Base-by-base conservation (phyloP, 139 green algal genomes). In the Coelastrella sp. region DNA sequence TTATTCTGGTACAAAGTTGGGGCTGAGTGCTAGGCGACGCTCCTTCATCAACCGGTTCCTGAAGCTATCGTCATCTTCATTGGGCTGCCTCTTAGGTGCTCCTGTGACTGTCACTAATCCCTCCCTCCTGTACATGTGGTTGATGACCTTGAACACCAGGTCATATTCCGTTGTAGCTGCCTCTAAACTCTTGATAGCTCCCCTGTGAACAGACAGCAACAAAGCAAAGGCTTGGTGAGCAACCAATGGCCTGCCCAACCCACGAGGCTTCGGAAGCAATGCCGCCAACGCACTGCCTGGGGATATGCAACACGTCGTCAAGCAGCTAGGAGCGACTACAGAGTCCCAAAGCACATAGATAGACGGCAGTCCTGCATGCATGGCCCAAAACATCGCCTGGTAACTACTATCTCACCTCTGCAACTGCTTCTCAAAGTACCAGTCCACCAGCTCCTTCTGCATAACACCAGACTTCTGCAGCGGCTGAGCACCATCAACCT, bases 361-460 rank as follows among this genome's bases (percentile, higher is more conserved):
- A 47, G 1, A 47, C 32, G 32, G 32, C 32, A 47, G 32, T 47
- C 32, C 32, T 47, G 32, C 32, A 47, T 47, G 32, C 32, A 47
- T 47, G 32, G 32, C 32, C 32, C 32, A 47, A 47, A 47, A 47
- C 32, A 47, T 47, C 32, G 32, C 32, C 32, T 47, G 32, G 32
- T 71, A 13, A 71, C 61, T 19, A 77, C 17, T 16, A 32, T 11
- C 83, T 6, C 71, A 95, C 92, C 92, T 90, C 32, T 95, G 47
- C 17, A 94, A 89, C 88, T 98, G 83, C 20, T 94, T 91, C n/a
- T 96, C 89, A 76, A 98, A 93, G 92, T 99, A 99, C 96, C 97
- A 98, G 74, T 93, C 71, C 65, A 99, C 89, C 57, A 99, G 94
- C 10, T 98, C 95, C 7, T 91, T 81, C 95, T 99, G 97, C 79